phyloP scores from a whole-genome alignment of 108 stramenopile species.

The Cafeteria roenbergensis region DNA sequence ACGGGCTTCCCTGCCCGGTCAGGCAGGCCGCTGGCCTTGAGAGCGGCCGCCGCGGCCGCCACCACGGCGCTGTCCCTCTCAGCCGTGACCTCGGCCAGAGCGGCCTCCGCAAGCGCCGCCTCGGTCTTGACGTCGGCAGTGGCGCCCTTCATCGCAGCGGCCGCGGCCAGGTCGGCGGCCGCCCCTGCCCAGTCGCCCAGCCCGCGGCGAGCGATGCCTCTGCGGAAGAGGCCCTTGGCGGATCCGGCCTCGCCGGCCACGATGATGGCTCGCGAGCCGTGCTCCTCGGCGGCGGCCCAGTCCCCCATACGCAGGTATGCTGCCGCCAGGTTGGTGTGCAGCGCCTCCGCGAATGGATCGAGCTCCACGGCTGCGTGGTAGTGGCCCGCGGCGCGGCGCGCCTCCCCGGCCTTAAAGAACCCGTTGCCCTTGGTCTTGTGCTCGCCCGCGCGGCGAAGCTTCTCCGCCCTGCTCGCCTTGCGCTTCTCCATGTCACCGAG shows the following conservation, averaged over 20 bases:
- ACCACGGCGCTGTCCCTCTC: no score
- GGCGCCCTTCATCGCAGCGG: no score
- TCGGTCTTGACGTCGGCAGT: no score
- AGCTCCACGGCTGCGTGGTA: neutral
- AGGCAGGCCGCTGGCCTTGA: no score
- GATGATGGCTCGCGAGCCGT: neutral
- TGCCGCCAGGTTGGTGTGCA: neutral
- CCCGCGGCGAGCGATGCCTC: neutral
- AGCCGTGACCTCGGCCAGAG: no score
- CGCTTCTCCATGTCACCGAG: neutral
- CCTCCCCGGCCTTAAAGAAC: neutral
- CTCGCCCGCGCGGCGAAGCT: no score
- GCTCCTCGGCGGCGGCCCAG: neutral
- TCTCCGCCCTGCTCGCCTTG: neutral
- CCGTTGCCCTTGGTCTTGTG: neutral
- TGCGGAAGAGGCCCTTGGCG: neutral
- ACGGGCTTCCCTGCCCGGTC: no score
- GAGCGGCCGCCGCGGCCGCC: no score
- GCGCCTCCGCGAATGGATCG: neutral
- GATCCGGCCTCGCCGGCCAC: neutral
- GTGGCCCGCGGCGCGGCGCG: no score
- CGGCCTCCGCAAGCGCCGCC: no score
- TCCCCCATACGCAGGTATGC: neutral
- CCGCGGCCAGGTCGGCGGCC: neutral
- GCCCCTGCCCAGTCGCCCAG: neutral